Base-by-base conservation (phyloP, 1,139 yeast species). In the Keqinozyma sinolaborantium region DNA sequence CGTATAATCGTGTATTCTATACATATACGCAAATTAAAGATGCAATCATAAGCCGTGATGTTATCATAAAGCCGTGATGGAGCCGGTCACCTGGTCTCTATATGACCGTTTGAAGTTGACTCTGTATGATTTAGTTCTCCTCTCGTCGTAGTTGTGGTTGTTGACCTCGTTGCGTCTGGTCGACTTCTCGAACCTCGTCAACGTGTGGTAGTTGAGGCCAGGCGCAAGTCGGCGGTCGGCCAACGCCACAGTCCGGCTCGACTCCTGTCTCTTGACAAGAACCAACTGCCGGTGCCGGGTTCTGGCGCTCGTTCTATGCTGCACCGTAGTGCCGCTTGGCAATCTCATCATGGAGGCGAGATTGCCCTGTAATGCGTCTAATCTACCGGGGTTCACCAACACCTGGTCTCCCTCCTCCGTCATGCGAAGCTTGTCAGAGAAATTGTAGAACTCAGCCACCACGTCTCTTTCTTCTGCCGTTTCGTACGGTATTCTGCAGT, bases 401-500 rank as follows among this genome's bases (percentile, higher is more conserved):
- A 44, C 42, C 4, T 32, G 41, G 5, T 30, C 44, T 5, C 41
- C 41, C 5, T 30, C 32, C n/a, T 46, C 57, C 51, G 35, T 53
- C 44, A 35, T 36, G 4, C 41, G 29, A n/a, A 34, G 44, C 15
- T 30, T 35, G 33, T 43, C 45, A 3, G 36, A 31, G 39, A 73
- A 73, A 32, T 70, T 56, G 44, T 75, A 76, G 39, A 67, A 76
- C 35, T 61, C 61, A 1, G 60, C 48, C 13, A 75, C 47, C 2
- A 55, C 51, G 10, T 50, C 50, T 34, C 60, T 63, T 29, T 74
- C 79, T 11, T 61, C 68, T 30, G 54, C 58, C 3, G 70, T 58
- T 37, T 76, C 81, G 45, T 70, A 76, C 0, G 81, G 82, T 14
- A 76, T 50, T 27, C 58, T 61, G 40, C 79, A 73, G 44, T 76